phyloP scores from a whole-genome alignment of 208 protist genomes.

The Porcisia deanei region DNA sequence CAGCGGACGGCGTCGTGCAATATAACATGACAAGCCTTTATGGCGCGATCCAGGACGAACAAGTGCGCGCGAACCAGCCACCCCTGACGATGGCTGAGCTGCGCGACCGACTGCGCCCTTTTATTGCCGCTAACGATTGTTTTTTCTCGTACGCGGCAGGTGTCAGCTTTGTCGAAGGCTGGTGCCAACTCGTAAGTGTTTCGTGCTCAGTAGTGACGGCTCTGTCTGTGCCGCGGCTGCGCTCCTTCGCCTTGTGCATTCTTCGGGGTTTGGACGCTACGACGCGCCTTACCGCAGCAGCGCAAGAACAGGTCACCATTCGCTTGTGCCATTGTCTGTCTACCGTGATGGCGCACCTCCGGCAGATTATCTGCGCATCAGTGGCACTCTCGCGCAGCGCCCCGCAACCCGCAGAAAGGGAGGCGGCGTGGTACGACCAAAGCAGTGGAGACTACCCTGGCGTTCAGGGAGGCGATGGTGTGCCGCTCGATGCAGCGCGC shows the following conservation, averaged over 20 bases:
- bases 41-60: constrained; percentile 54
- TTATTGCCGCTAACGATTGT: constrained; percentile 77
- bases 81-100: constrained; percentile 42
- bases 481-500: neutral
- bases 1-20: constrained; percentile 64
- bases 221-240: constrained; percentile 43
- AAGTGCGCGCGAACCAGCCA: constrained; percentile 31
- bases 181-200: constrained; percentile 63
- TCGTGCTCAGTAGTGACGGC: constrained; percentile 45
- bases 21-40: constrained; percentile 71
- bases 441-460: neutral
- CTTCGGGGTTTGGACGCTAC: constrained; percentile 50
- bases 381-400: constrained; percentile 6
- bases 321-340: constrained; percentile 59
- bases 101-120: constrained; percentile 51
- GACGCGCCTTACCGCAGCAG: constrained; percentile 58
- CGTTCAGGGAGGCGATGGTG: neutral
- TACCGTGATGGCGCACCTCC: constrained; percentile 65
- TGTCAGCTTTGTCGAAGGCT: constrained; percentile 79
- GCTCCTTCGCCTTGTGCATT: constrained; percentile 47
- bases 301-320: constrained; percentile 77
- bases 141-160: constrained; percentile 66
- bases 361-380: constrained; percentile 12
- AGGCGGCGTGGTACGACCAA: neutral
- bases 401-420: neutral